Base-by-base conservation (phyloP, 2,329 filamentous ascomycete species). In the Arthrobotrys conoides region DNA sequence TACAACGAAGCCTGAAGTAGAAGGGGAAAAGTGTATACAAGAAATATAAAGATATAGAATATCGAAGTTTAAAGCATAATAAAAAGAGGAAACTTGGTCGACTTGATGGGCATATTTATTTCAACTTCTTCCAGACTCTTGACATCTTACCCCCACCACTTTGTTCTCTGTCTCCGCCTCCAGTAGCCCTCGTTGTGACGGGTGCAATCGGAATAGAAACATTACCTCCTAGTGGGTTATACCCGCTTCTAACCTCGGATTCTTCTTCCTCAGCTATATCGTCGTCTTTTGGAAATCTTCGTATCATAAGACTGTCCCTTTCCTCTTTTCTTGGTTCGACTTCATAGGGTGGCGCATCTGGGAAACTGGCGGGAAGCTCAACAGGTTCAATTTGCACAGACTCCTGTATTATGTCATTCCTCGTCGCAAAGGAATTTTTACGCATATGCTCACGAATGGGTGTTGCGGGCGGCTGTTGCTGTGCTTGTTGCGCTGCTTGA, bases 61-160 rank as follows among this genome's bases (percentile, higher is more conserved):
- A 53, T 10, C 20, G 10, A 59, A 3, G 27, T 20, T 12, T 57
- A 59, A 59, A 33, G 12, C 5, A 41, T 41, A 41, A 55, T 18
- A 24, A 14, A 33, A 57, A n/a, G n/a, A n/a, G n/a, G 12, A 41
- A 41, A 4, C 5, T 41, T n/a, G 38, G 3, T n/a, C n/a, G 10
- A n/a, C 30, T 16, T 14, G 18, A 38, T 12, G 20, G 10, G 12
- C 2, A 24, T 49, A 22, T 61, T 44, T 55, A 78, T 48, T 78
- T 78, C 46, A 78, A 46, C 27, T 78, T 78, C 68, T 78, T 78
- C 75, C 75, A 78, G 10, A 78, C 75, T 30, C 75, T 51, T 8
- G 68, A 72, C 68, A 78, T 78, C 53, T 78, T 78, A 18, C 75
- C 75, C 1, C 73, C 73, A 8, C 75, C 75, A 0, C 75, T 63